These are phyloP conservation scores for Metarhizium anisopliae DNA, from an alignment of 2,329 filamentous ascomycete genomes.

Conservation along the genomic window DNA sequence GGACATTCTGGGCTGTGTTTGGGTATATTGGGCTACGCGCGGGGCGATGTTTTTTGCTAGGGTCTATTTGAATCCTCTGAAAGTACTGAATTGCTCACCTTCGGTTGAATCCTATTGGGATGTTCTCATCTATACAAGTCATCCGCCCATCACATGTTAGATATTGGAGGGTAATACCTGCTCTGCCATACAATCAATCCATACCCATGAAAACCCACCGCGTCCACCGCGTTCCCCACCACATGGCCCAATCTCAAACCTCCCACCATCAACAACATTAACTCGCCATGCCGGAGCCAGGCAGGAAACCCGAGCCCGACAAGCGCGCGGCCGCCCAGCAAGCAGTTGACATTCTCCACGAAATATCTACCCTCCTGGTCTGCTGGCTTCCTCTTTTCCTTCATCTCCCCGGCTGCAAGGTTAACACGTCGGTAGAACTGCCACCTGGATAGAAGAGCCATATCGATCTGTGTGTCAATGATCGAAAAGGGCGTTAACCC, in stretches of 20 bases:
- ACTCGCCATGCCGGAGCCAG: conserved; percentile 30
- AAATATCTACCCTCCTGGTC: conserved; percentile 85
- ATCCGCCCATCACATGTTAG: too few relatives aligned
- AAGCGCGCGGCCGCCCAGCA: conserved; percentile 73
- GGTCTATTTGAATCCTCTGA: too few relatives aligned
- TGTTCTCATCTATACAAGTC: too few relatives aligned
- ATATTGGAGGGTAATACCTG: too few relatives aligned
- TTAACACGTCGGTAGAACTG: conserved; percentile 59
- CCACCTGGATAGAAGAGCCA: conserved; percentile 77
- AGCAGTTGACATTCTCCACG: conserved; percentile 73
- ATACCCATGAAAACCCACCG: neutral
- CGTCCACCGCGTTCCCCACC: conserved; percentile 1
- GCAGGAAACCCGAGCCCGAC: conserved; percentile 27
- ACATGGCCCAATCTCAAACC: neutral
- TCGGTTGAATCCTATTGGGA: too few relatives aligned
- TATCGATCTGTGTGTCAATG: conserved; percentile 92
- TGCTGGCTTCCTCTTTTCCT: conserved; percentile 17
- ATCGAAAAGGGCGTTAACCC: conserved; percentile 97
- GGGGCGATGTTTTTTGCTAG: too few relatives aligned
- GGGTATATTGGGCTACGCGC: too few relatives aligned
- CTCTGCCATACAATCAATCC: too few relatives aligned
- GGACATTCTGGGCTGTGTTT: too few relatives aligned
- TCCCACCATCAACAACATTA: neutral
- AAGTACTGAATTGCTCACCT: too few relatives aligned
- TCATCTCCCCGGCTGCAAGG: neutral